phyloP scores from a whole-genome alignment of 177 flowering plant species.

The Vitis hybrid region DNA sequence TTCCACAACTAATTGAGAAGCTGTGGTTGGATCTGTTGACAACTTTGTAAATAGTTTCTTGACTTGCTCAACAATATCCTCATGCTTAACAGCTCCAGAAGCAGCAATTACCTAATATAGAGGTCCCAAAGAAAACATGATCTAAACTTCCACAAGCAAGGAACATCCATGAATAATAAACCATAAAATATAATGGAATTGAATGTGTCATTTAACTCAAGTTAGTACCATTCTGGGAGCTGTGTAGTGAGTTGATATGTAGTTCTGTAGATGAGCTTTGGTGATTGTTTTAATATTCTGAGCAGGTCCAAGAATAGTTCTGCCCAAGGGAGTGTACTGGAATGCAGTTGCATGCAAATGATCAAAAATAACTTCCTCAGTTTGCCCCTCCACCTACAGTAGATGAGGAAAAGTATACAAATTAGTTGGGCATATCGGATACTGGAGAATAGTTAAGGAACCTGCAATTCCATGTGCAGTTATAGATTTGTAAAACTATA shows the following conservation, averaged over 20 bases:
- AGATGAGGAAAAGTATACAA: not conserved
- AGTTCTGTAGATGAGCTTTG: slow-evolving; percentile 60
- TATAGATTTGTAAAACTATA: no score
- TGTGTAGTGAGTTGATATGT: slow-evolving; percentile 81
- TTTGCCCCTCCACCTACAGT: slow-evolving; percentile 78
- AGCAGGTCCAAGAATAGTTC: slow-evolving; percentile 93
- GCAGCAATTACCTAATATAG: slow-evolving; percentile 71
- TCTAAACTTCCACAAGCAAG: not conserved
- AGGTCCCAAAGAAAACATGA: slow-evolving; percentile 2
- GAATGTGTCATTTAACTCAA: not conserved
- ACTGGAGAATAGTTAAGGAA: no score
- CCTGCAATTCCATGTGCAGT: no score
- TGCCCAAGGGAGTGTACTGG: slow-evolving; percentile 88
- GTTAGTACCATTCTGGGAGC: slow-evolving; percentile 80
- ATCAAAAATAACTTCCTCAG: slow-evolving; percentile 91
- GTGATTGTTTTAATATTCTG: slow-evolving; percentile 71
- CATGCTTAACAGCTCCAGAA: slow-evolving; percentile 93
- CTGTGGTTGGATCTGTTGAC: slow-evolving; percentile 70
- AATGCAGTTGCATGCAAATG: slow-evolving; percentile 99
- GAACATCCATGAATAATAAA: no score
- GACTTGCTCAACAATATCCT: slow-evolving; percentile 82
- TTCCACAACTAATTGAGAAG: slow-evolving; percentile 66
- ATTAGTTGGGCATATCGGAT: no score
- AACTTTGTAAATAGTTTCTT: slow-evolving; percentile 75
- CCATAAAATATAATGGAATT: not conserved